phyloP scores from a whole-genome alignment of 495 filamentous ascomycete species.

The Pyrenula aspistea region DNA sequence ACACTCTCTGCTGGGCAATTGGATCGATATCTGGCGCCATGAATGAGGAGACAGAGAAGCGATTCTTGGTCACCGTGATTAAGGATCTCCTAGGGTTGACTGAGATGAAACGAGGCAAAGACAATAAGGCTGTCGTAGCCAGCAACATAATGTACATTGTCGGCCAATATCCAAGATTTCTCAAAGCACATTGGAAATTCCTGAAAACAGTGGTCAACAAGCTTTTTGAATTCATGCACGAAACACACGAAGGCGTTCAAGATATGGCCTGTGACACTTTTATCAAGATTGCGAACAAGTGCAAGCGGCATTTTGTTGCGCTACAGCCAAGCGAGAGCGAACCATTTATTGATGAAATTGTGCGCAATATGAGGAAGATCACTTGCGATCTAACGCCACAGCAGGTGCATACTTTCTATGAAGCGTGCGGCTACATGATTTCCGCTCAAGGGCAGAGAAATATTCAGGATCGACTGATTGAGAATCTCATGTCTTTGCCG shows the following conservation, averaged over 20 bases:
- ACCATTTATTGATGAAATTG: slow-evolving; percentile 98
- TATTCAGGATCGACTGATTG: slow-evolving; percentile 79
- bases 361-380: slow-evolving; percentile 86
- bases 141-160: slow-evolving; percentile 99
- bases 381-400: slow-evolving; percentile 90
- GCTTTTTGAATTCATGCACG: slow-evolving; percentile 99
- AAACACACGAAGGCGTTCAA: slow-evolving; percentile 98
- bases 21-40: slow-evolving; percentile 97
- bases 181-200: slow-evolving; percentile 99
- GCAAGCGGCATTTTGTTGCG: slow-evolving; percentile 92
- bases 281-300: slow-evolving; percentile 99
- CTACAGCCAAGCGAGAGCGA: slow-evolving; percentile 88
- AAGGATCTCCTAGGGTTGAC: slow-evolving; percentile 97
- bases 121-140: slow-evolving; percentile 98
- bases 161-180: slow-evolving; percentile 92
- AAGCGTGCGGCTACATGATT: slow-evolving; percentile 99
- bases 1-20: slow-evolving; percentile 98
- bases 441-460: slow-evolving; percentile 89
- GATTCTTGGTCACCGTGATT: slow-evolving; percentile 95
- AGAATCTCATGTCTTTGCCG: slow-evolving; percentile 84
- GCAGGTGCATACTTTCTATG: slow-evolving; percentile 97
- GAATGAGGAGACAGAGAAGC: slow-evolving; percentile 98
- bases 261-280: slow-evolving; percentile 99
- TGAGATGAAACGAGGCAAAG: slow-evolving; percentile 97
- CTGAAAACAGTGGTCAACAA: slow-evolving; percentile 99